These are phyloP conservation scores for Colletotrichum theobromicola DNA, from an alignment of 2,329 filamentous ascomycete species.

Conservation along the genomic window DNA sequence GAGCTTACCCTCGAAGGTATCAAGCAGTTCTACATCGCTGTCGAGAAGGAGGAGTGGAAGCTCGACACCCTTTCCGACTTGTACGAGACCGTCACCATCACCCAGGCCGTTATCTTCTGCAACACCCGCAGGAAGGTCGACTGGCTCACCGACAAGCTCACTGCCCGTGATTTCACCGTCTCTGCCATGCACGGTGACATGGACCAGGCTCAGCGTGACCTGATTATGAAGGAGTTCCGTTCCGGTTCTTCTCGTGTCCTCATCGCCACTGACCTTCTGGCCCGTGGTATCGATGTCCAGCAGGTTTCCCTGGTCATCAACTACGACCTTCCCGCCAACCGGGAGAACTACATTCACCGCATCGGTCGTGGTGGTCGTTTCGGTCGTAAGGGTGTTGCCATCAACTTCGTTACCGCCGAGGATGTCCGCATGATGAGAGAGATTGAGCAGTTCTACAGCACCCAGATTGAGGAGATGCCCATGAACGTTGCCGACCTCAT, in stretches of 20 bases:
- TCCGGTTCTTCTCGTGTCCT: conserved; percentile 98
- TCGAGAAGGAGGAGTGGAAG: conserved; percentile 99
- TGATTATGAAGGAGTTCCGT: conserved; percentile 99
- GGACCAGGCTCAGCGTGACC: conserved; percentile 96
- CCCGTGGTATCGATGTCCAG: conserved; percentile 99
- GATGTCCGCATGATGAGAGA: conserved; percentile 99
- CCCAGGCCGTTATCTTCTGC: conserved; percentile 99
- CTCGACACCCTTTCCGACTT: conserved; percentile 98
- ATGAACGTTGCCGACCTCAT: conserved; percentile 87
- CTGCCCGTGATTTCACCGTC: conserved; percentile 97
- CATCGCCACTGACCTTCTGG: conserved; percentile 96
- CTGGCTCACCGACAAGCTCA: conserved; percentile 99
- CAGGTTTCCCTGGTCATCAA: conserved; percentile 99
- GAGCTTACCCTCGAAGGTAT: conserved; percentile 99
- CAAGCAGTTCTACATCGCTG: conserved; percentile 99
- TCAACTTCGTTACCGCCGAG: conserved; percentile 99
- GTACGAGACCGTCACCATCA: conserved; percentile 99
- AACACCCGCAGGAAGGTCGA: conserved; percentile 99
- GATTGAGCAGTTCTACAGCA: conserved; percentile 99
- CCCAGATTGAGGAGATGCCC: conserved; percentile 99
- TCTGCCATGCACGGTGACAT: conserved; percentile 99
- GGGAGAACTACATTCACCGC: conserved; percentile 99
- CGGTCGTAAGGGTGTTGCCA: conserved; percentile 99
- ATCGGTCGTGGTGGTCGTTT: conserved; percentile 99
- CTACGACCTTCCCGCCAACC: conserved; percentile 98